A percentile compares a stretch with the other conserved stretches of the same genome.
phyloP scores from a whole-genome alignment of 2,329 filamentous ascomycete species.

The Venturia aucupariae region DNA sequence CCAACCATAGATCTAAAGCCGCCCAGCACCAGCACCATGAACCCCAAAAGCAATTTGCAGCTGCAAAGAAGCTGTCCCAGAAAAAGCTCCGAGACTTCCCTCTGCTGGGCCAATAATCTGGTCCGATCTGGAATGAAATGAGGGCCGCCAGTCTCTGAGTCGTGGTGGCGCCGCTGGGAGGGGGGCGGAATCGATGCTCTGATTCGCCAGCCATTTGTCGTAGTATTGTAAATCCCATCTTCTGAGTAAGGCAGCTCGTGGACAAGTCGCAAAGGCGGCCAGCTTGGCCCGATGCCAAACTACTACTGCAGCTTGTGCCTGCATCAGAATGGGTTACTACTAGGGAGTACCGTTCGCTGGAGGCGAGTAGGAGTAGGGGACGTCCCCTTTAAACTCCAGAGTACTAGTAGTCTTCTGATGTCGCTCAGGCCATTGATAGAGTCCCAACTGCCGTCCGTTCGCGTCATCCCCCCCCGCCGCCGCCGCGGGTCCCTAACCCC shows the following conservation, averaged over 20 bases:
- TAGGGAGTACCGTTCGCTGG: background rate
- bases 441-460: background rate
- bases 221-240: background rate
- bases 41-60: background rate
- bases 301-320: conserved; percentile 4
- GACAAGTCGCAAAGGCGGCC: background rate
- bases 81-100: no score
- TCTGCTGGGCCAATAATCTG: background rate
- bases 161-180: background rate
- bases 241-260: background rate
- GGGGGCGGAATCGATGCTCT: background rate
- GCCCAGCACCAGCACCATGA: background rate
- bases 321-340: background rate
- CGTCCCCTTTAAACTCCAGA: background rate
- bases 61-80: background rate
- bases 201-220: background rate
- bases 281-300: background rate
- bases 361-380: background rate
- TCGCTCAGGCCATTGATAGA: background rate
- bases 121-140: background rate
- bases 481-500: background rate
- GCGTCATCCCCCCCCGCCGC: background rate
- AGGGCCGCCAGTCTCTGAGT: background rate
- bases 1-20: background rate
- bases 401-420: background rate